Evolutionary conservation across 2,329 filamentous ascomycete species (phyloP).

Genomic region (Scedosporium aurantiacum): DNA sequence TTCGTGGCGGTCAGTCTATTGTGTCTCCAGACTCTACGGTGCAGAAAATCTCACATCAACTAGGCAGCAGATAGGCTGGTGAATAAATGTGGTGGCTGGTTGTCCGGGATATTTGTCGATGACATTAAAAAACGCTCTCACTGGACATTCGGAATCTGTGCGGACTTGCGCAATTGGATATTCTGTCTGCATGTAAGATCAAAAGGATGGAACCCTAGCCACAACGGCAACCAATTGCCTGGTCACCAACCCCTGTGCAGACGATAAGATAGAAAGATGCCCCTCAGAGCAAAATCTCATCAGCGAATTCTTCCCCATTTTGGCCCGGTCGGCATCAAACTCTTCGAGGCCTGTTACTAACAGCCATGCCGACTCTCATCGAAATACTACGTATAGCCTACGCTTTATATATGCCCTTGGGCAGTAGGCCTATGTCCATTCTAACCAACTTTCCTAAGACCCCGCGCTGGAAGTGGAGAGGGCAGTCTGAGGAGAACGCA

Average conservation of each 20-base stretch:
- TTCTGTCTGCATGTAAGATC: no score
- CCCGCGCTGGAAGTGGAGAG: constrained; percentile 19
- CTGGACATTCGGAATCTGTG: no score
- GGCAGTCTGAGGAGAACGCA: neutral
- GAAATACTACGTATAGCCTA: neutral
- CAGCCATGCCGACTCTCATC: neutral
- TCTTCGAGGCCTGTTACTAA: neutral
- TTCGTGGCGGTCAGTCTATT: neutral
- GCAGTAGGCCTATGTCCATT: neutral
- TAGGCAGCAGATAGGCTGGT: no score
- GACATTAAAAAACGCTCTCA: no score
- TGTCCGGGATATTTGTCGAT: no score
- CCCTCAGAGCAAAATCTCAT: neutral
- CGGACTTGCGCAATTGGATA: no score
- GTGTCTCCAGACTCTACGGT: neutral
- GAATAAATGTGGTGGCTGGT: no score
- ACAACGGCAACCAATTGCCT: no score
- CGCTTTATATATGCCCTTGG: neutral
- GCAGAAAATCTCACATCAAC: neutral
- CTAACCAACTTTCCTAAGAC: neutral
- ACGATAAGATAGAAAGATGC: neutral
- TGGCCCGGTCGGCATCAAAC: neutral
- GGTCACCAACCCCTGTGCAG: neutral
- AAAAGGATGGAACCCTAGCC: no score
- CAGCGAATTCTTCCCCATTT: neutral